Percentiles rank a stretch among this genome's conserved stretches.
Evolutionary conservation across 139 green algal species (phyloP).

Genomic region (Chlorella sorokiniana): DNA sequence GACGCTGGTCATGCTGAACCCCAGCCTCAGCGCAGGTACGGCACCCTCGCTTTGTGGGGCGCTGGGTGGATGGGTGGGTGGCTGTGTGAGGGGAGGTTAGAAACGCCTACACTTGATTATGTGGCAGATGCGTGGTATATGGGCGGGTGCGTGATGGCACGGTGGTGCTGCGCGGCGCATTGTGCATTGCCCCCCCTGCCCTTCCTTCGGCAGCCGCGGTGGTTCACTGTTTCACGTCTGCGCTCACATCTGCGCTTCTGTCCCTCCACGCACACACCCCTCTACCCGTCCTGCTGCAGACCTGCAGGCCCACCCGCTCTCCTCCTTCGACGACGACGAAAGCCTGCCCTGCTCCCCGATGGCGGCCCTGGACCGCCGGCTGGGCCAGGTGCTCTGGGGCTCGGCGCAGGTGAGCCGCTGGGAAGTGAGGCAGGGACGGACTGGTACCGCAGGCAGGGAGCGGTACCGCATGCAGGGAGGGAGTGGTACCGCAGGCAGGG

Average conservation of each 20-base stretch:
- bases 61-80: neutral
- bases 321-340: neutral
- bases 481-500: too few species aligned
- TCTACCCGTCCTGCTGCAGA: neutral
- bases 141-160: neutral
- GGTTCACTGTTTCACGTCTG: neutral
- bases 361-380: slow-evolving; percentile 1
- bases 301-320: neutral
- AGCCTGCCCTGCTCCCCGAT: slow-evolving; percentile 20
- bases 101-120: too few species aligned
- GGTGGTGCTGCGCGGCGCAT: too few species aligned
- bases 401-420: neutral
- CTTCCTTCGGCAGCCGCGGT: neutral
- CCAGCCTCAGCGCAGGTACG: neutral
- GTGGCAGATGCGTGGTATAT: too few species aligned
- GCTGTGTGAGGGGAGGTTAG: too few species aligned
- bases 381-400: slow-evolving; percentile 25
- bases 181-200: neutral
- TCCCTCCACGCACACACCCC: neutral
- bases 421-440: neutral
- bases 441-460: too few species aligned
- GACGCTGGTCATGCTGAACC: slow-evolving; percentile 28
- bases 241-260: neutral
- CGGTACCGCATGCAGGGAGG: too few species aligned
- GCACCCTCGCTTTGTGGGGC: neutral